A percentile compares a stretch with the other conserved stretches of the same genome.
Conservation (phyloP, 2,329 filamentous ascomycete genomes). For the Penicillium capsulatum region DNA sequence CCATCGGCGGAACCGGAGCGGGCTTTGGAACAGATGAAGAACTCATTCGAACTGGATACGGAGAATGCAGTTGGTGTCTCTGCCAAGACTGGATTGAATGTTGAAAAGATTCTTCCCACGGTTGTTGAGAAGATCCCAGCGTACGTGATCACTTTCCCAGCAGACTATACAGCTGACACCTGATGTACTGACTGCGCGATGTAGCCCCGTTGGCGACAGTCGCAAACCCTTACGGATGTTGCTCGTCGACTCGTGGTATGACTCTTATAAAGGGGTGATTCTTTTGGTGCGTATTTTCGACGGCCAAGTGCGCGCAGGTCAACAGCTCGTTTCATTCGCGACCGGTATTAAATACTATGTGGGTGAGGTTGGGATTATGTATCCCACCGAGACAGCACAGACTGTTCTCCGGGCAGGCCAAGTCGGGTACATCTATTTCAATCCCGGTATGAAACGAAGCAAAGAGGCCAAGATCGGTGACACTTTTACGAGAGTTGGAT, state of each 20-base stretch:
- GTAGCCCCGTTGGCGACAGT: constrained; percentile 65
- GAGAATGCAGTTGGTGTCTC: constrained; percentile 73
- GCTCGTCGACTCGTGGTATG: constrained; percentile 97
- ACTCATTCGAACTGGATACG: constrained; percentile 81
- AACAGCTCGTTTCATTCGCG: constrained; percentile 80
- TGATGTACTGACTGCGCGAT: constrained; percentile 17
- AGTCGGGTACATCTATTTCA: constrained; percentile 95
- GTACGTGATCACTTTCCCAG: constrained; percentile 30
- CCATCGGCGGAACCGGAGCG: constrained; percentile 81
- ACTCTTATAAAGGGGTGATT: constrained; percentile 90
- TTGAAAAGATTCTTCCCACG: constrained; percentile 73
- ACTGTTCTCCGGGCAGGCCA: constrained; percentile 79
- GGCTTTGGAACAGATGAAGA: constrained; percentile 79
- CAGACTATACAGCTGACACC: neutral
- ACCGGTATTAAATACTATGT: constrained; percentile 88
- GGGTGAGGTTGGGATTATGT: constrained; percentile 95
- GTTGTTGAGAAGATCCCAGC: constrained; percentile 82
- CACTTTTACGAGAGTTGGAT: constrained; percentile 80
- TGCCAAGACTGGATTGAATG: constrained; percentile 89
- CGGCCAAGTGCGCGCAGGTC: constrained; percentile 74
- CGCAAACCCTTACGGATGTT: constrained; percentile 73
- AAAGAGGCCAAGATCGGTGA: constrained; percentile 95
- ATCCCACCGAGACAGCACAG: constrained; percentile 81
- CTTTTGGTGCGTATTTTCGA: constrained; percentile 89
- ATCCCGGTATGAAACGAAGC: constrained; percentile 95